Conservation (phyloP, 2,329 filamentous ascomycete genomes). For the Penicillium psychrosexuale region DNA sequence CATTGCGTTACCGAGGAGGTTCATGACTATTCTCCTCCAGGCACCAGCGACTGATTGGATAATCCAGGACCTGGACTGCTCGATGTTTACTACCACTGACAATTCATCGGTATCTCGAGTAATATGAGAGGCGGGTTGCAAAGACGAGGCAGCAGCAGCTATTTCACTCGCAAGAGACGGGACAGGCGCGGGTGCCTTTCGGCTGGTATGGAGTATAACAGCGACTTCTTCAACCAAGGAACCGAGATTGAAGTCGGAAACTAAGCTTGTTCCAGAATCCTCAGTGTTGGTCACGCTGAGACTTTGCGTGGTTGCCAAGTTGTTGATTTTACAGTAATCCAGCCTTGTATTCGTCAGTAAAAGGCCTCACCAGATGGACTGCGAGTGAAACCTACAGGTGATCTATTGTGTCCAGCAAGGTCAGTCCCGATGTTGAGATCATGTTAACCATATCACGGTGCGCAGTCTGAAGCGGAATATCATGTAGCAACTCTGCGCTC, state of each 20-base stretch:
- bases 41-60: conserved; percentile 30
- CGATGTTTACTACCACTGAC: conserved; percentile 30
- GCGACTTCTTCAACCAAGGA: conserved; percentile 31
- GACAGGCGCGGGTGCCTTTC: conserved; percentile 13
- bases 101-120: conserved; percentile 8
- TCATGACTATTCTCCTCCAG: conserved; percentile 39
- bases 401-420: conserved; percentile 50
- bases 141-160: background rate
- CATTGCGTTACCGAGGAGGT: conserved; percentile 37
- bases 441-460: conserved; percentile 47
- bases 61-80: conserved; percentile 30
- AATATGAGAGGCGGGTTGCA: conserved; percentile 2
- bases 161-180: conserved; percentile 13
- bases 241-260: conserved; percentile 33
- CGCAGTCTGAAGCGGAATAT: conserved; percentile 41
- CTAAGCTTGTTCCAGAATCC: conserved; percentile 22
- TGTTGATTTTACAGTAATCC: conserved; percentile 39
- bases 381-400: conserved; percentile 25
- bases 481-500: conserved; percentile 50
- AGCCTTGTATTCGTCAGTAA: conserved; percentile 21
- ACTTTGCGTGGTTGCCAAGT: conserved; percentile 6
- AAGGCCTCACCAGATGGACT: fast-evolving
- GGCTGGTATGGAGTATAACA: conserved; percentile 29
- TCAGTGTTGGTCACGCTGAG: conserved; percentile 7
- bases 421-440: conserved; percentile 50